Evolutionary conservation across 1,139 yeast genomes (phyloP).

Genomic region (Pichia sp.): DNA sequence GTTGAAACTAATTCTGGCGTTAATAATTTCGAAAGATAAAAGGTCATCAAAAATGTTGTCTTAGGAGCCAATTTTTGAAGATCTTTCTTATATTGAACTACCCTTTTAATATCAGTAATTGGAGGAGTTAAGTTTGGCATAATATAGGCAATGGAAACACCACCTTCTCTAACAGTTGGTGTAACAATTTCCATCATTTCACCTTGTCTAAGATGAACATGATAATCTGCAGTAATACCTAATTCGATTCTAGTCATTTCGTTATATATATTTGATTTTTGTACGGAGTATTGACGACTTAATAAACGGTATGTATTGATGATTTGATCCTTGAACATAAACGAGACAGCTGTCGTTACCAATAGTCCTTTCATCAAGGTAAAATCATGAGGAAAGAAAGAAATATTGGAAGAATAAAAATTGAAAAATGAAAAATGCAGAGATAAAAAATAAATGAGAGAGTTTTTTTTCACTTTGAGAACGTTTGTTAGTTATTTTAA

Average conservation of each 20-base stretch:
- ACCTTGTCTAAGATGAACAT: constrained; percentile 93
- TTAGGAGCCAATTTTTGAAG: constrained; percentile 67
- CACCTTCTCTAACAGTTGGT: constrained; percentile 87
- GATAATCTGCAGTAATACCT: constrained; percentile 91
- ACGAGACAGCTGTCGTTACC: background rate
- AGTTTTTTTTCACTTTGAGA: background rate
- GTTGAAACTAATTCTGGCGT: constrained; percentile 78
- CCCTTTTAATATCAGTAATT: constrained; percentile 70
- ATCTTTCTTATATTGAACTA: constrained; percentile 57
- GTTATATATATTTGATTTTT: constrained; percentile 1
- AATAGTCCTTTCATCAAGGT: background rate
- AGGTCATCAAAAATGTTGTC: constrained; percentile 86
- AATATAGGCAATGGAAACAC: constrained; percentile 81
- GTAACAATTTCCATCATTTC: constrained; percentile 86
- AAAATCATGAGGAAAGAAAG: background rate
- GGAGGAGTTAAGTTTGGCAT: constrained; percentile 98
- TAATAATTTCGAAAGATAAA: constrained; percentile 68
- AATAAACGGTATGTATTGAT: background rate
- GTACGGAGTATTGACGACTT: background rate
- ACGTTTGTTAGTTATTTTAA: background rate
- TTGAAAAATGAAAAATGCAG: too few relatives aligned
- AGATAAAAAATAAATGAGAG: background rate
- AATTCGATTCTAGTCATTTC: constrained; percentile 31
- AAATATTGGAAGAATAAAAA: background rate
- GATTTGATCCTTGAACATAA: background rate